Evolutionary conservation across 176 grass and related monocot species (phyloP), one percentile per base, ranked within the genome.

Genomic region (Cenchrus fungigraminus): DNA sequence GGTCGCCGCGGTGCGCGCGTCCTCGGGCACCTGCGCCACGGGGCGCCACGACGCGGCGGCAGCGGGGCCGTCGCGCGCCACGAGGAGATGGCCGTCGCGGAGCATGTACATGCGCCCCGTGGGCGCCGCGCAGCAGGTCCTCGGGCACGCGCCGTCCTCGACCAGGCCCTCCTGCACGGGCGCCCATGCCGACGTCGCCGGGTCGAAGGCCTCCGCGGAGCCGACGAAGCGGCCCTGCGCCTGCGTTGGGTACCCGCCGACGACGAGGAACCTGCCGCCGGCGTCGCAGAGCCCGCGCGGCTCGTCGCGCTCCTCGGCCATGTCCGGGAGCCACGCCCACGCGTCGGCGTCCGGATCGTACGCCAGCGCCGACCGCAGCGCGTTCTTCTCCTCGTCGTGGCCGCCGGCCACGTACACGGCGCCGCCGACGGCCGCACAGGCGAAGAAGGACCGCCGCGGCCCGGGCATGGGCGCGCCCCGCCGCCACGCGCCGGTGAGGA

Each of bases 321-420:
- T 95, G 90, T 95, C 91, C 15, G 93, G 91, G 62, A 98, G 88
- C 32, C 44, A 0, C 5, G 67, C 17, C 97, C 97, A 98, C 73
- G 6, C 34, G 74, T 98, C 88, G 52, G 59, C 65, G 0, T 89
- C 86, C 19, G 86, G 87, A 78, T 94, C 88, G 80, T 95, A 98
- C 20, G 90, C 90, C 20, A 95, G 45, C 31, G 91, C 97, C 11
- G 91, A 95, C 20, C 88, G 86, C 14, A 98, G 88, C 34, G 93
- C 97, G 89, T 98, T 98, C 79, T 98, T 98, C 83, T 93, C 88
- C 69, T 94, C 84, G 72, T 98, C 97, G 83, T 98, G 97, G 13
- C 97, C 97, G 47, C 93, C 96, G n/a, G 93, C 91, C 12, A 98
- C 86, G 73, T 83, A 95, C 83, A 98, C 89, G 25, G 34, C 29